Evolutionary conservation across 2,329 filamentous ascomycete species (phyloP), one percentile per base, ranked within the genome.

Genomic region (Juglanconis sp.): DNA sequence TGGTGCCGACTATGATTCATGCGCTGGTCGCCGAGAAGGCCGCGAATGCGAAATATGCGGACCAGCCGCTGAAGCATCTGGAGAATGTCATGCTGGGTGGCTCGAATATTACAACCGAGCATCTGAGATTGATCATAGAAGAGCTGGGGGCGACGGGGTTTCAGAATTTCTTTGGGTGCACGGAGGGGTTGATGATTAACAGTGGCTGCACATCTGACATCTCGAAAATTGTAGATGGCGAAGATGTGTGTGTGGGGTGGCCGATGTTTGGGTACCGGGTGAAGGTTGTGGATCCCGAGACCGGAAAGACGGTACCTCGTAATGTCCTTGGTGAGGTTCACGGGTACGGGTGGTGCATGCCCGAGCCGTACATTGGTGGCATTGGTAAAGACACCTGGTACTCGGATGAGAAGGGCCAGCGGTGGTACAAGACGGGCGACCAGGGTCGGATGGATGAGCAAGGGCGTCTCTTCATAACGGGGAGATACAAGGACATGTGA

Each of bases 371-470:
- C 2, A 59, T 59, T n/a, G 57, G 57, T 7, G 57, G 57, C 13
- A 34, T 59, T 8, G 57, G 57, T 9, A 53, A 53, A 36, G 51
- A 59, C n/a, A 55, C 53, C n/a, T 59, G 57, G 57, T 59, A 59
- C 34, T 50, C 53, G 57, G 6, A 2, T 36, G 57, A 59, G 5
- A 38, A 38, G 11, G 57, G 57, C 6, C 53, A 30, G 10, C 15
- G 53, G 6, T 59, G 57, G 57, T 59, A 59, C 35, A 59, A 59
- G 44, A 55, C 57, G 10, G 57, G 57, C 8, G 57, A 59, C 30
- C 50, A 50, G 1, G 57, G 51, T 2, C 31, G 51, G 15, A 59
- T 59, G 44, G 57, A 59, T 36, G 35, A 44, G 10, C 35, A n/a
- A 9, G 57, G 57, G 10, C 51, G 57, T 15, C 24, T 17, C 2